Base-by-base conservation (phyloP, 805 yeast genomes). In the Metschnikowia reukaufii region DNA sequence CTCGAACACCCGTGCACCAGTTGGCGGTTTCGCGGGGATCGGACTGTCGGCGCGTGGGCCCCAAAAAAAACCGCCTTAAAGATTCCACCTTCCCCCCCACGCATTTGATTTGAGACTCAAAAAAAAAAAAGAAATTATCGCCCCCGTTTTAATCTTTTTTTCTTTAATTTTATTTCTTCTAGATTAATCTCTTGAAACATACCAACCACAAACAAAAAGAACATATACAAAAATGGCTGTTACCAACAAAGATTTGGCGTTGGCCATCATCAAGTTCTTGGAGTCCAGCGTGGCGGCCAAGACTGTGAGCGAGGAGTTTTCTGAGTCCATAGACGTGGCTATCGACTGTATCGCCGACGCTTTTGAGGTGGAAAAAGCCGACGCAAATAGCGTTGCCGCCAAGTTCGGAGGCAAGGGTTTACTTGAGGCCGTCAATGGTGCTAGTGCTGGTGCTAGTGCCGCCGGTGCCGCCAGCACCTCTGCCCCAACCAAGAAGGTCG, bases 321-420 rank as follows among this genome's bases (percentile, higher is more conserved):
- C 77, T 47, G 98, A 94, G 57, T 88, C 97, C 8, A 75, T 92
- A 57, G 97, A 90, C 55, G 96, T 92, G 42, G 98, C 98, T 50
- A 78, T 90, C 55, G 96, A 89, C 62, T 89, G 97, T 72, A 81
- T 94, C 48, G 81, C 87, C 19, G 98, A 91, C 59, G 89, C 96
- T 9, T 92, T 85, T 64, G 83, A 75, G 41, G 82, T 91, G 20
- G 74, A 78, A 54, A 75, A 77, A 56, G 72, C 70, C 18, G 75
- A 76, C 30, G 57, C 66, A 30, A 60, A 63, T 27, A 51, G 66
- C 7, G 33, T 49, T 33, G 52, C 70, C 10, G 50, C 65, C 16
- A 75, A 67, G 51, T 81, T 76, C 59, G 70, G 64, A 31, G 84
- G 79, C 39, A 76, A 73, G 58, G 60, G 68, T 9, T 74, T 83